Conservation (phyloP, 345 rosid genomes). For the Abelmoschus esculentus region DNA sequence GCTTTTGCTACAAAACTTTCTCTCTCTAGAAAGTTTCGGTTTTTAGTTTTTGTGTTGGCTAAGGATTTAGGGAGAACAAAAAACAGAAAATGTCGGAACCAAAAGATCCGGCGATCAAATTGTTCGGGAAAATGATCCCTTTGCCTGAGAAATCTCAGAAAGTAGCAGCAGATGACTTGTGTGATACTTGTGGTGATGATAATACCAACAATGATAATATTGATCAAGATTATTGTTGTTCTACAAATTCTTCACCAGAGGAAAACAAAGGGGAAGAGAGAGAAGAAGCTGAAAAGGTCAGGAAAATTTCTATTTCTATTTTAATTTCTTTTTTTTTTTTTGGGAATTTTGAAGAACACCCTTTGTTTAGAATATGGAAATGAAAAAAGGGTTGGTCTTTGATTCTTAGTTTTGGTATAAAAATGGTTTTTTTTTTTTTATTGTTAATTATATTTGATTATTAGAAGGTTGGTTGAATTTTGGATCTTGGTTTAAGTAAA, state of each 20-base stretch:
- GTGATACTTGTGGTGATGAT: slow-evolving; percentile 15
- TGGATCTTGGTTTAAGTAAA: not conserved
- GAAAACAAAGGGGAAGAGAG: slow-evolving; percentile 25
- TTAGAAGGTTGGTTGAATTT: not conserved
- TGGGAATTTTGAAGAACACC: slow-evolving; percentile 16
- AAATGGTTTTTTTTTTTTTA: slow-evolving; percentile 10
- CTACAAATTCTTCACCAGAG: slow-evolving; percentile 26
- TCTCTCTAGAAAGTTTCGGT: slow-evolving; percentile 22
- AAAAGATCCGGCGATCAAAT: slow-evolving; percentile 87
- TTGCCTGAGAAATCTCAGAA: slow-evolving; percentile 42
- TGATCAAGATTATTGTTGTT: slow-evolving; percentile 21
- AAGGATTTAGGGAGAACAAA: not conserved
- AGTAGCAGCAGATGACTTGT: not conserved
- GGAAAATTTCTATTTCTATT: not conserved
- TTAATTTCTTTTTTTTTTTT: not conserved
- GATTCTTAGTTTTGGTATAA: not conserved
- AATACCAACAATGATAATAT: slow-evolving; percentile 7
- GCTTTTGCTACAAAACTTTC: slow-evolving; percentile 11
- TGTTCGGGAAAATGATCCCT: slow-evolving; percentile 83
- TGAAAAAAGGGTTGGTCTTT: slow-evolving; percentile 21
- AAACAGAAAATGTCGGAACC: slow-evolving; percentile 54
- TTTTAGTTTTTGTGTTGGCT: slow-evolving; percentile 17
- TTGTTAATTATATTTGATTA: not conserved
- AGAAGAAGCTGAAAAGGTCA: slow-evolving; percentile 28
- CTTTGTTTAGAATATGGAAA: slow-evolving; percentile 16